These are phyloP conservation scores for Cordia subcordata DNA, from an alignment of 257 asterid species.

Conservation along the genomic window DNA sequence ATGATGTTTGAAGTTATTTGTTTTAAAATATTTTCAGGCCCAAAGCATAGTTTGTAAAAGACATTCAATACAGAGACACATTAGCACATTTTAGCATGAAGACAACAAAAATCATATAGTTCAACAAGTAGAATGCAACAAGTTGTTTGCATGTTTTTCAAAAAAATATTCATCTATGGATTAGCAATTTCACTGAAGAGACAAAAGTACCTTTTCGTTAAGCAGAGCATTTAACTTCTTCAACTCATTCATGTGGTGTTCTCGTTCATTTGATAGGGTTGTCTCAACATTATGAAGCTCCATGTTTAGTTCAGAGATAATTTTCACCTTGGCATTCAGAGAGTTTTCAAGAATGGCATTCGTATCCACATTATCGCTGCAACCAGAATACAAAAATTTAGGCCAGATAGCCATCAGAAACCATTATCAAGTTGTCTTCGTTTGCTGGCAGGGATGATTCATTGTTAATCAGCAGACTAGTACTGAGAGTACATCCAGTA, in stretches of 20 bases:
- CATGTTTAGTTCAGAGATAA: constrained; percentile 80
- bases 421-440: not conserved
- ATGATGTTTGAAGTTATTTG: no score
- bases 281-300: constrained; percentile 93
- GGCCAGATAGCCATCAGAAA: constrained; percentile 2
- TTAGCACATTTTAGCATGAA: no score
- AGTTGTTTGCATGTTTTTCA: not conserved
- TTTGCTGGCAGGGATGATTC: not conserved
- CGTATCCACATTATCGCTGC: constrained; percentile 72
- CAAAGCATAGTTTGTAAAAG: no score
- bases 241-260: constrained; percentile 68
- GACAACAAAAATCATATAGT: not conserved
- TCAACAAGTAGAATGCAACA: not conserved
- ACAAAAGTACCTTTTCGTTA: constrained; percentile 67
- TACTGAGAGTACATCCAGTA: not conserved
- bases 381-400: constrained; percentile 19
- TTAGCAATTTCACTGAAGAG: not conserved
- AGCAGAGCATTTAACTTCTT: constrained; percentile 74
- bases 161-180: not conserved
- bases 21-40: no score
- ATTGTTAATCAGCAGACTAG: not conserved
- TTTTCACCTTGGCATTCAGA: constrained; percentile 83
- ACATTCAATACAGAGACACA: no score
- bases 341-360: constrained; percentile 82
- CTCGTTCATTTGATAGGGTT: constrained; percentile 79